phyloP scores from a whole-genome alignment of 1,284 basidiomycete genomes.

The Neonothopanus nambi region DNA sequence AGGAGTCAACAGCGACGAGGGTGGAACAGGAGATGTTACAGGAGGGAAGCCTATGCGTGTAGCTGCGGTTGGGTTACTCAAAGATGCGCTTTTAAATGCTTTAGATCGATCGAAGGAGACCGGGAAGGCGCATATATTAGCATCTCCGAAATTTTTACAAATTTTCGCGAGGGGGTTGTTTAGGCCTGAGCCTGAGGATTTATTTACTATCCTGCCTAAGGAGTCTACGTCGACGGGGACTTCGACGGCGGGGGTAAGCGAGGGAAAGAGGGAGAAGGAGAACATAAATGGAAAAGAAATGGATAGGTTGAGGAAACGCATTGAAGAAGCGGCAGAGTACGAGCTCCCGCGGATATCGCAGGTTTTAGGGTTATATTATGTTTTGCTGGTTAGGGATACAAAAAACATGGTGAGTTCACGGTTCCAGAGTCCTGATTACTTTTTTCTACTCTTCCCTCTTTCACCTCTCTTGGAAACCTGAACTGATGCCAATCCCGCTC shows the following conservation, averaged over 20 bases:
- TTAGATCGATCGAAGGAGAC: neutral
- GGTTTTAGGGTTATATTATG: slow-evolving; percentile 11
- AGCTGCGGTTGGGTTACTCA: slow-evolving; percentile 9
- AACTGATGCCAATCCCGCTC: too few species aligned
- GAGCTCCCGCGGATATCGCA: slow-evolving; percentile 1
- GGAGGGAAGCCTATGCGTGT: slow-evolving; percentile 9
- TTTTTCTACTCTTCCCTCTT: neutral
- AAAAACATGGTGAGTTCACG: slow-evolving; percentile 7
- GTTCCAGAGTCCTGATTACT: neutral
- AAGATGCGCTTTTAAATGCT: slow-evolving; percentile 7
- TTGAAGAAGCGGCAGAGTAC: neutral
- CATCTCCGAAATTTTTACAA: slow-evolving; percentile 10
- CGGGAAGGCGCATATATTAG: neutral
- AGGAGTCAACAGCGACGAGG: neutral
- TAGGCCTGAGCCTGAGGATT: slow-evolving; percentile 1
- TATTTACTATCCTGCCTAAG: too few species aligned
- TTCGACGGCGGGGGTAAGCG: neutral
- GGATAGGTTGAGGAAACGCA: neutral
- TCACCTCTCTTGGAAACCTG: neutral
- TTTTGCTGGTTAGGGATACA: slow-evolving; percentile 5
- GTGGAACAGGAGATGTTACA: too few species aligned
- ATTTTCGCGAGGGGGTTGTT: slow-evolving; percentile 10
- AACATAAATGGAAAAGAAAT: neutral
- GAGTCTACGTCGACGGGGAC: too few species aligned
- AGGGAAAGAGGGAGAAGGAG: neutral